Percentiles rank a stretch among this genome's conserved stretches.
Evolutionary conservation across 305 asterid genomes (phyloP).

Genomic region (Solanum hybrid): DNA sequence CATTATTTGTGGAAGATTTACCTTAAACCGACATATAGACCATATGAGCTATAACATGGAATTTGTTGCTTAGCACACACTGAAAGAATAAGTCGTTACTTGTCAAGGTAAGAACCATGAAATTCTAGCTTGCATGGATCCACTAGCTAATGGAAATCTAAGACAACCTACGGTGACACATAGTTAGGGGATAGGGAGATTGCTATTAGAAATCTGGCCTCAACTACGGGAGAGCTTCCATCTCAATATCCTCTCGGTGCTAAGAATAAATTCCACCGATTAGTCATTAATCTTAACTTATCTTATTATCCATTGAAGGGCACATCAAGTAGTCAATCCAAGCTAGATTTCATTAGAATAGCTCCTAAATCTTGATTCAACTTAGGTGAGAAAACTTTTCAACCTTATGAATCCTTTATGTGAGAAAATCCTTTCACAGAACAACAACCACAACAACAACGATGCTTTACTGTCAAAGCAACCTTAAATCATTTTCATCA

Average conservation of each 20-base stretch:
- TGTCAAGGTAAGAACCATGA: neutral
- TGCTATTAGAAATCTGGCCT: neutral
- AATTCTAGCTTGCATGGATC: neutral
- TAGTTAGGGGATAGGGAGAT: neutral
- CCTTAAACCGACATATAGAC: neutral
- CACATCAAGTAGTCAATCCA: neutral
- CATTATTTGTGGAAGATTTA: neutral
- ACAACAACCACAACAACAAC: neutral
- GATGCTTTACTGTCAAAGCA: neutral
- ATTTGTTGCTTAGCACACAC: neutral
- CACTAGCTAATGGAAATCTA: neutral
- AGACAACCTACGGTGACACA: neutral
- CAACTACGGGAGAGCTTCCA: neutral
- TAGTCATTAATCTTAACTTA: neutral
- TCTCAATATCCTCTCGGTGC: neutral
- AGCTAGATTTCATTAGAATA: neutral
- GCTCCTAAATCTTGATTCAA: neutral
- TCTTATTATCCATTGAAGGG: neutral
- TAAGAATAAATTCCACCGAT: neutral
- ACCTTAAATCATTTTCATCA: neutral
- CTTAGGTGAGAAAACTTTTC: neutral
- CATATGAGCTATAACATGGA: neutral
- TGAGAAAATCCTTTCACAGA: neutral
- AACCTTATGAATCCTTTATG: neutral
- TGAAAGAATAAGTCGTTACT: neutral